Evolutionary conservation across 2,329 filamentous ascomycete species (phyloP), one percentile per base, ranked within the genome.

Genomic region (Penicillium polonicum): DNA sequence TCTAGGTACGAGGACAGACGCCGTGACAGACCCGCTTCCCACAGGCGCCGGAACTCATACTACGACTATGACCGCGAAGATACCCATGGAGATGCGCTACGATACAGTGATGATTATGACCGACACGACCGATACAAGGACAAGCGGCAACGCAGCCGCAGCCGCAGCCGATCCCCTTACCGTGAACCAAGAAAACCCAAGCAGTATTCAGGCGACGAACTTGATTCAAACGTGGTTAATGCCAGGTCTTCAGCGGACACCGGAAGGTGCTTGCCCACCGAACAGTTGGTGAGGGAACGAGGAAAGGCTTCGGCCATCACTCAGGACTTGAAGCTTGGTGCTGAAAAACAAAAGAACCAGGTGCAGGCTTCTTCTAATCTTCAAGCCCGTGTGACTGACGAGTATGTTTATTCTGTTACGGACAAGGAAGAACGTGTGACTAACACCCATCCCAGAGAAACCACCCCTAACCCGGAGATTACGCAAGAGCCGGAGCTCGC

Each of bases 261-360:
- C 56, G 73, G 80, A 70, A 78, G 80, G 69, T 78, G 75, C 69
- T 80, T 78, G 71, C 74, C 79, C 73, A 79, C 78, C 77, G 82
- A 85, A 78, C 79, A 83, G 77, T 83, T 80, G 81, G 82, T 83
- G 82, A 86, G 82, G 80, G 86, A 84, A 79, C 83, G 82, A 80
- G 83, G 80, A 77, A 79, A 81, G 74, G 79, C 81, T 79, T 80
- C 83, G 21, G 21, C 29, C 77, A 79, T 77, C 79, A 82, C 81
- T 82, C 82, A 77, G 78, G 74, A 78, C 78, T 76, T 78, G 75
- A 86, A 79, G 82, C 73, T 82, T 78, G 79, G 88, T 80, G 81
- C 86, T 89, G 88, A 90, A 86, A 80, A 77, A 83, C 79, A 78
- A 76, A 79, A 85, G 83, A 83, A 82, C 78, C 80, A 80, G 79